phyloP scores from a whole-genome alignment of 805 yeast species.

The Isabelozyma pseudorhagii region DNA sequence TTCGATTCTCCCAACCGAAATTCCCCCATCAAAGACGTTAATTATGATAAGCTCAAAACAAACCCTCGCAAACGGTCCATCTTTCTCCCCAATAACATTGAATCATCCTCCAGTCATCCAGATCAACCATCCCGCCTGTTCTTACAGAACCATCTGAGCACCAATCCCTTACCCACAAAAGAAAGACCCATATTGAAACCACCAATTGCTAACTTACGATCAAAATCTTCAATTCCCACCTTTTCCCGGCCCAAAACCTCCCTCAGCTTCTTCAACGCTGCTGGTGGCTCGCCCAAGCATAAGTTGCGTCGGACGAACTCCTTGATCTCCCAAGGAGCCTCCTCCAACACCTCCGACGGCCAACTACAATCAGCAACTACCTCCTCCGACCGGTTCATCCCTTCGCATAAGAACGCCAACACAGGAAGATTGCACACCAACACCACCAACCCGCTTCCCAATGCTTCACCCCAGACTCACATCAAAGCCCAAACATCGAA shows the following conservation, averaged over 20 bases:
- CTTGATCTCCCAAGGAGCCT: constrained; percentile 22
- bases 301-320: constrained; percentile 34
- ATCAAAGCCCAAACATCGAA: constrained; percentile 52
- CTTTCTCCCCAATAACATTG: background rate
- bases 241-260: constrained; percentile 10
- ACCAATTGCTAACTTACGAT: constrained; percentile 21
- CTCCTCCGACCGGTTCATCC: constrained; percentile 41
- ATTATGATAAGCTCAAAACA: background rate
- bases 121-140: constrained; percentile 15
- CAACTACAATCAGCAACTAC: constrained; percentile 18
- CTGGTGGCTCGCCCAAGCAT: constrained; percentile 17
- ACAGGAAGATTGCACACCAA: constrained; percentile 35
- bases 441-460: constrained; percentile 36
- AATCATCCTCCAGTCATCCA: background rate
- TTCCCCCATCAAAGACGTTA: constrained; percentile 3
- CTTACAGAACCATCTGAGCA: constrained; percentile 31
- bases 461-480: constrained; percentile 52
- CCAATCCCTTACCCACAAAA: constrained; percentile 21
- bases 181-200: constrained; percentile 2
- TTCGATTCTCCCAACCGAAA: constrained; percentile 7
- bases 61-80: background rate
- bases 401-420: constrained; percentile 39
- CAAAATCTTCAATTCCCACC: constrained; percentile 20
- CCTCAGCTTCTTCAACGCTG: background rate
- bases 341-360: constrained; percentile 25